These are phyloP conservation scores for Aspergillus chevalieri DNA, from an alignment of 2,329 filamentous ascomycete species.

Conservation along the genomic window DNA sequence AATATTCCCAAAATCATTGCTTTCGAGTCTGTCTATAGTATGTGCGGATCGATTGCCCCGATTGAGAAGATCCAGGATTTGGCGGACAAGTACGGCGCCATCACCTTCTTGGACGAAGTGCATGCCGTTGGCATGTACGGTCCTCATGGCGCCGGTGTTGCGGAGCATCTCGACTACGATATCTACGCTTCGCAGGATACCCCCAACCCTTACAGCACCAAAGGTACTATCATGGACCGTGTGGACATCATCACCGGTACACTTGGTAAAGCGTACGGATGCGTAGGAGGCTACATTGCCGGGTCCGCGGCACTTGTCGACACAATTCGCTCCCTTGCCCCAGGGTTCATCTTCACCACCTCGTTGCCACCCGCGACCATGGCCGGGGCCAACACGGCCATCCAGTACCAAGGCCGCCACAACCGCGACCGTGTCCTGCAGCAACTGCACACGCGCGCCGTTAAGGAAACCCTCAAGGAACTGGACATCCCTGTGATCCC, in stretches of 20 bases:
- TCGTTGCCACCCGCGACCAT: constrained; percentile 93
- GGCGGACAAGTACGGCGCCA: constrained; percentile 93
- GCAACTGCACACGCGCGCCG: constrained; percentile 90
- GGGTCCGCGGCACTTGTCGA: constrained; percentile 82
- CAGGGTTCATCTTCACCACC: constrained; percentile 98
- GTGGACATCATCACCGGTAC: constrained; percentile 97
- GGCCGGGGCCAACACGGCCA: constrained; percentile 85
- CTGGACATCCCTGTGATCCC: constrained; percentile 93
- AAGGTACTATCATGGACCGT: constrained; percentile 87
- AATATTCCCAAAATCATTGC: constrained; percentile 95
- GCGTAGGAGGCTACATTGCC: constrained; percentile 95
- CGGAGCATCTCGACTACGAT: constrained; percentile 93
- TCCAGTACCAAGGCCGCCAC: constrained; percentile 86
- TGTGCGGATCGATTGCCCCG: constrained; percentile 95
- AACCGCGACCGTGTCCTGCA: constrained; percentile 84
- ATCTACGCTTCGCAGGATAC: constrained; percentile 70
- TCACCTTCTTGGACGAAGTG: constrained; percentile 97
- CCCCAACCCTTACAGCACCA: constrained; percentile 32
- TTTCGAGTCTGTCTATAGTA: constrained; percentile 98
- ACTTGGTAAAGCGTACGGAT: constrained; percentile 94
- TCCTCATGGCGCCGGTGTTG: constrained; percentile 88
- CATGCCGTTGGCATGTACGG: constrained; percentile 99
- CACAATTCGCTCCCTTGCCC: constrained; percentile 85
- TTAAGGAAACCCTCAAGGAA: constrained; percentile 74
- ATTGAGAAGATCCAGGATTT: constrained; percentile 95